These are phyloP conservation scores for Heterobasidion occidentale DNA, from an alignment of 1,284 basidiomycete genomes.

Conservation along the genomic window DNA sequence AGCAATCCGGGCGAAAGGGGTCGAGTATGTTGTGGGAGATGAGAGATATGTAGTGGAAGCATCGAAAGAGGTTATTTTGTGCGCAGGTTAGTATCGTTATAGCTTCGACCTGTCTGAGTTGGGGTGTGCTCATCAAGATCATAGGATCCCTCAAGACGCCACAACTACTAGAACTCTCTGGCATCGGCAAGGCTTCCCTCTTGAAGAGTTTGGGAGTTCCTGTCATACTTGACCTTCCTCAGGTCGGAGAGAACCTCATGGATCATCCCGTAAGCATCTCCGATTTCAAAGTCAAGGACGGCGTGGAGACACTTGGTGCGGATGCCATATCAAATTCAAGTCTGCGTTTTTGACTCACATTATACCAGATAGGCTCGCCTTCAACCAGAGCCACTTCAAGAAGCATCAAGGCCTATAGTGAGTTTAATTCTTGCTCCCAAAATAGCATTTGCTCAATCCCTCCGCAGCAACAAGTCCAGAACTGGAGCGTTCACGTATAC, in stretches of 20 bases:
- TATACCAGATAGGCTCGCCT: neutral
- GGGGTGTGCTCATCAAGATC: neutral
- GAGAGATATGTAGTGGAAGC: conserved; percentile 5
- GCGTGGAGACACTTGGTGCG: conserved; percentile 10
- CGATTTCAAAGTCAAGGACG: conserved; percentile 9
- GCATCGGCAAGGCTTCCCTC: conserved; percentile 9
- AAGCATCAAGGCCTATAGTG: neutral
- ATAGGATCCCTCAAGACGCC: conserved; percentile 11
- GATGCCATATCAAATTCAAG: neutral
- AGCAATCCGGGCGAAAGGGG: conserved; percentile 7
- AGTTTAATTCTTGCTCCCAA: neutral
- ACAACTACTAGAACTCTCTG: conserved; percentile 11
- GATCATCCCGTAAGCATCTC: conserved; percentile 12
- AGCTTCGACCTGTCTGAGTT: neutral
- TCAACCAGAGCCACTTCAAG: neutral
- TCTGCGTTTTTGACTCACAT: neutral
- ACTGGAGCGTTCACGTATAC: conserved; percentile 10
- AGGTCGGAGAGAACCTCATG: conserved; percentile 11
- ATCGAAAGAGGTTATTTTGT: conserved; percentile 1
- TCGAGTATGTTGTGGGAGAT: conserved; percentile 7
- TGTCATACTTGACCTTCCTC: conserved; percentile 11
- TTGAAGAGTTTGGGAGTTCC: conserved; percentile 8
- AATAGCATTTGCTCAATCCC: neutral
- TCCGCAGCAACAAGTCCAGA: conserved; percentile 1
- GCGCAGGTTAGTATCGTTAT: neutral